Evolutionary conservation across 441 rosid species (phyloP).

Genomic region (Populus hybrid): DNA sequence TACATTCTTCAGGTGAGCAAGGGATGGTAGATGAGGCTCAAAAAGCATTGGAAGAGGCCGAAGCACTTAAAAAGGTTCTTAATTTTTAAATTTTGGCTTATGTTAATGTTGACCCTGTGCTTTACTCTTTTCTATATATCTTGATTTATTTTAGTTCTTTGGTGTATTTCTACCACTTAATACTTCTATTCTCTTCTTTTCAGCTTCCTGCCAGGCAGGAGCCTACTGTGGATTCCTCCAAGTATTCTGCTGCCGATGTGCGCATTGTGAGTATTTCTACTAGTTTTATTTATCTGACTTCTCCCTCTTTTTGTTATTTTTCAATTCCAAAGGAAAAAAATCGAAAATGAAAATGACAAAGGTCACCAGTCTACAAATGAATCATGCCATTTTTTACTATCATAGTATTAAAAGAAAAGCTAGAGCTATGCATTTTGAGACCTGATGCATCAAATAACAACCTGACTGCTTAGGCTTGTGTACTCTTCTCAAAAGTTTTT

Average conservation of each 20-base stretch:
- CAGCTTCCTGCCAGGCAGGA: slow-evolving; percentile 90
- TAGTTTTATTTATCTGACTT: not conserved
- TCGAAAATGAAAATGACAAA: not conserved
- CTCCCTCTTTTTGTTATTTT: not conserved
- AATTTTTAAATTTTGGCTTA: not conserved
- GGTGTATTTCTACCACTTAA: not conserved
- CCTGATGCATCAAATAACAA: not conserved
- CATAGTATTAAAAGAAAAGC: not conserved
- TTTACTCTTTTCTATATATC: not conserved
- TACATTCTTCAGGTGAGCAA: slow-evolving; percentile 66
- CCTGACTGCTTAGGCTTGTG: not conserved
- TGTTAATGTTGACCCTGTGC: not conserved
- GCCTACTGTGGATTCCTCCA: slow-evolving; percentile 73
- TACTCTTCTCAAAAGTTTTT: not conserved
- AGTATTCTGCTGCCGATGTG: slow-evolving; percentile 97
- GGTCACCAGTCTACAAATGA: not conserved
- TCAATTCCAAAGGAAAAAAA: not conserved
- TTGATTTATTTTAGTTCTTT: not conserved
- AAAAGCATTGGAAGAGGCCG: slow-evolving; percentile 97
- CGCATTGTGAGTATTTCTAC: slow-evolving; percentile 79
- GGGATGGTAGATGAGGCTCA: slow-evolving; percentile 99
- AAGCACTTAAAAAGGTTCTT: slow-evolving; percentile 93
- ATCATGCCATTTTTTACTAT: not conserved
- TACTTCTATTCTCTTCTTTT: slow-evolving; percentile 16
- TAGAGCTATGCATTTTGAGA: not conserved